Base-by-base conservation (phyloP, 106 monocot species). In the Dioscorea alata region DNA sequence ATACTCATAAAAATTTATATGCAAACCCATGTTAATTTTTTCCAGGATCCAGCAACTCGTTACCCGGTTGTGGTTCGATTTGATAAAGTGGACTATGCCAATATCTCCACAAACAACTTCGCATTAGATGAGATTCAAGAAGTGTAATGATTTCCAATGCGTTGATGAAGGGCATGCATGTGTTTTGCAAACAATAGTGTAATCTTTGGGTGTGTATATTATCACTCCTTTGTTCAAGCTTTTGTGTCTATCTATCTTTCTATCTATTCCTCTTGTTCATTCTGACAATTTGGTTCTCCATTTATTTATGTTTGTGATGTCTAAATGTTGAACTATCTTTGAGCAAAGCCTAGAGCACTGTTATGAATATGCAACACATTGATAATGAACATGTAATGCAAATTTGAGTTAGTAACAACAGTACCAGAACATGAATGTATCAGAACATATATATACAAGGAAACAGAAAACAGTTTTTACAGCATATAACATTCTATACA, bases 51-150 rank as follows among this genome's bases (percentile, higher is more conserved):
- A 6, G 13, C 33, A 18, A 81, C 67, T 63, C 76, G 81, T 53
- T 81, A 81, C 72, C 81, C 81, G 15, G 81, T 81, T 33, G 81
- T 81, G 16, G 81, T 81, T 33, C 66, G 81, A 33, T 81, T 81
- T 70, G 75, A 32, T 48, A 81, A 73, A 59, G 81, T 81, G 17
- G 76, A 81, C 81, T 76, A 81, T 61, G 71, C 71, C 57, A 73
- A 73, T 57, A 68, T 81, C 8, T 71, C 76, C 23, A 81, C 81
- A 51, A 81, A 81, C 72, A 81, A 81, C 71, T 81, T 75, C 21
- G 76, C 76, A 16, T 59, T 81, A 59, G 81, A 81, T 58, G 81
- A 81, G 66, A 63, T 81, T 33, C 18, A 71, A 58, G 81, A 72
- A 63, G 76, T 81, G 67, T 64, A 57, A 6, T 81, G 63, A 76